Conservation (phyloP, 306 rosid species). For the Elaeagnus macrophylla region DNA sequence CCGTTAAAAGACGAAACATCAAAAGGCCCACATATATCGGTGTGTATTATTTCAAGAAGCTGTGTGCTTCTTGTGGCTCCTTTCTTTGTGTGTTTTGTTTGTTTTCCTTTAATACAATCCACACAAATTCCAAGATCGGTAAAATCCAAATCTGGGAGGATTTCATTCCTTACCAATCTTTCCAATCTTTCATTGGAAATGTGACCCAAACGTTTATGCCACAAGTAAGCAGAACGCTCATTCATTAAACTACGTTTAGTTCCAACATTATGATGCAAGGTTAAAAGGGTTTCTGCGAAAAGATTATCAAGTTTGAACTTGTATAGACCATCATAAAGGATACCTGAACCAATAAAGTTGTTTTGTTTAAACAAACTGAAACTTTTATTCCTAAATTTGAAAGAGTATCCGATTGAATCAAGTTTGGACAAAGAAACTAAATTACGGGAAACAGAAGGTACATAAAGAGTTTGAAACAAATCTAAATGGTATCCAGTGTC, state of each 20-base stretch:
- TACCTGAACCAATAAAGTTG: neutral
- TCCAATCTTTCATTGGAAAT: neutral
- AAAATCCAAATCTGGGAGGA: neutral
- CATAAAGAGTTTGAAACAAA: no score
- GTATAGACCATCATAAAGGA: no score
- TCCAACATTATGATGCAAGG: neutral
- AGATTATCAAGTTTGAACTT: no score
- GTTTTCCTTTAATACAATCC: neutral
- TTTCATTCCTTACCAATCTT: neutral
- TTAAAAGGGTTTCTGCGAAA: no score
- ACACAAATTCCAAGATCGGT: neutral
- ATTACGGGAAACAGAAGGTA: neutral
- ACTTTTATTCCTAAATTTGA: no score
- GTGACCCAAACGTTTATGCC: neutral
- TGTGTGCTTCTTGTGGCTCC: neutral
- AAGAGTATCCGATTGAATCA: neutral
- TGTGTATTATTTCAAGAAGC: neutral
- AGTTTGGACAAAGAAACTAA: neutral
- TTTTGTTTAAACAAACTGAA: neutral
- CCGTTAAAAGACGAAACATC: neutral
- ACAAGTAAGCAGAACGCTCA: neutral
- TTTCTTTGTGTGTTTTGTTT: neutral
- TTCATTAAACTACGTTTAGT: neutral
- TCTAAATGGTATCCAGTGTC: neutral
- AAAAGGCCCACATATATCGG: neutral